These are phyloP conservation scores for Pharus latifolius DNA, from an alignment of 176 grass and related monocot species.

Conservation along the genomic window DNA sequence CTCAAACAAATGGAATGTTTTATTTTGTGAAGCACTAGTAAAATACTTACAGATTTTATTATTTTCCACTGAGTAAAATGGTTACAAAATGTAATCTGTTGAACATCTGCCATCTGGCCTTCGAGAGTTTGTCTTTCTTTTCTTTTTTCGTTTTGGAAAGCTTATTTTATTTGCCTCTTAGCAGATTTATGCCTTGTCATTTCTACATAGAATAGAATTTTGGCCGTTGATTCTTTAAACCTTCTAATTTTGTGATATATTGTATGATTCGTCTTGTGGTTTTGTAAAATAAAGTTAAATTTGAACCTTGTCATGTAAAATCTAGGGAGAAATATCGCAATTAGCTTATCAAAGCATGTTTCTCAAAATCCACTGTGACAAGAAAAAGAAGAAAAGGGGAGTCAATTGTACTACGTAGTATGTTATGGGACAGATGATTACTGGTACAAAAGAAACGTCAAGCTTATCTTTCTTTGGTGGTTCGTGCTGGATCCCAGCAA, in stretches of 20 bases:
- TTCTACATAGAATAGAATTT: constrained; percentile 5
- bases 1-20: background rate
- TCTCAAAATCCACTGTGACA: background rate
- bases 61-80: background rate
- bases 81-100: constrained; percentile 25
- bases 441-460: constrained; percentile 47
- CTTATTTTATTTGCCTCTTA: too few species aligned
- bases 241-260: constrained; percentile 2
- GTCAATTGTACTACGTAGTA: constrained; percentile 18
- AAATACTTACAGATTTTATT: background rate
- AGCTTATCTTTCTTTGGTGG: constrained; percentile 36
- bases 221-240: background rate
- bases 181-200: background rate
- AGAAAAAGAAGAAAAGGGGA: background rate
- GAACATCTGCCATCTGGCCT: background rate
- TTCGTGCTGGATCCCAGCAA: constrained; percentile 42
- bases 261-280: background rate
- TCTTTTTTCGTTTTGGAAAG: constrained; percentile 4
- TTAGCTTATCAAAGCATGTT: background rate
- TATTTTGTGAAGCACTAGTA: background rate
- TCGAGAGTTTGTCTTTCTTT: background rate
- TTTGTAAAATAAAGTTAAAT: background rate
- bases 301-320: background rate
- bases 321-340: background rate
- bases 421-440: constrained; percentile 31